A percentile compares a stretch with the other conserved stretches of the same genome.
Conservation (phyloP, 805 yeast species). For the Candida schatavii region DNA sequence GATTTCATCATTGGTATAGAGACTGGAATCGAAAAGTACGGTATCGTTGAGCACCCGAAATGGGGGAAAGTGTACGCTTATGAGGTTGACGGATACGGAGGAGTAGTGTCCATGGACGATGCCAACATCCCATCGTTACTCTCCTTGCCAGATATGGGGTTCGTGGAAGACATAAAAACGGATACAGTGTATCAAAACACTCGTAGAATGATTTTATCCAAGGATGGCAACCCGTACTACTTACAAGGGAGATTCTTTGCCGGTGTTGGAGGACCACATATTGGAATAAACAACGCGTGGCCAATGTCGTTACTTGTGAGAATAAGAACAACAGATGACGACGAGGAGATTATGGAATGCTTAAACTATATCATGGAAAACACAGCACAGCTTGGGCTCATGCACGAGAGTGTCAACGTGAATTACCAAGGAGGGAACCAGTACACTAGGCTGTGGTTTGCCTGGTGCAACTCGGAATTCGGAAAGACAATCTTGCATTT, state of each 20-base stretch:
- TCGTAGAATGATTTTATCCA: conserved; percentile 67
- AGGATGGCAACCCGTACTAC: conserved; percentile 75
- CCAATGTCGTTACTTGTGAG: conserved; percentile 80
- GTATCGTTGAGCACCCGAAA: conserved; percentile 61
- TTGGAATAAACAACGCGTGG: conserved; percentile 82
- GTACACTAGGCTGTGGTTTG: conserved; percentile 88
- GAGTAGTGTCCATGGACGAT: conserved; percentile 77
- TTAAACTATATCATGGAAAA: conserved; percentile 52
- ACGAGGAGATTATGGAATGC: conserved; percentile 56
- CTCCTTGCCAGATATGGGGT: conserved; percentile 79
- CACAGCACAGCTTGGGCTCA: conserved; percentile 74
- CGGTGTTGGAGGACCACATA: conserved; percentile 91
- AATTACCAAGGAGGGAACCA: conserved; percentile 41
- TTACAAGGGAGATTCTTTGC: conserved; percentile 58
- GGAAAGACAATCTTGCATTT: conserved; percentile 81
- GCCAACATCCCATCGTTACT: conserved; percentile 84
- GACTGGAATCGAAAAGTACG: conserved; percentile 59
- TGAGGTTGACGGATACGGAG: conserved; percentile 86
- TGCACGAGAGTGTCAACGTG: conserved; percentile 81
- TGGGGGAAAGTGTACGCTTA: conserved; percentile 82
- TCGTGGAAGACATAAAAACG: conserved; percentile 30
- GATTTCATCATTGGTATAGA: conserved; percentile 42
- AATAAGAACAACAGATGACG: conserved; percentile 72
- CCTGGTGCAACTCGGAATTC: conserved; percentile 92
- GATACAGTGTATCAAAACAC: conserved; percentile 75